phyloP scores from a whole-genome alignment of 2,329 filamentous ascomycete genomes.

The Beauveria sp. region DNA sequence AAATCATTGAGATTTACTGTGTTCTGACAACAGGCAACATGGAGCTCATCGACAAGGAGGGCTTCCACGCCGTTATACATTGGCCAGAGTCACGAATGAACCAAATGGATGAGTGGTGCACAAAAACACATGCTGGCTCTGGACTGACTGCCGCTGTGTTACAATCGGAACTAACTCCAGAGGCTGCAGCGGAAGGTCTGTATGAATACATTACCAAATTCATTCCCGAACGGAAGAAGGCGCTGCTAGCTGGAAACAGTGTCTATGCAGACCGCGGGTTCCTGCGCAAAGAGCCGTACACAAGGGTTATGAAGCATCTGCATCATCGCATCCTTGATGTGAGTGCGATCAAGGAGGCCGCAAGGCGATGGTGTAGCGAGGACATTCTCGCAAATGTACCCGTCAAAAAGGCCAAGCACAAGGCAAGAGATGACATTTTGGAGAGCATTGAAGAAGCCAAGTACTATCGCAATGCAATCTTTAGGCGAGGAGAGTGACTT shows the following conservation, averaged over 20 bases:
- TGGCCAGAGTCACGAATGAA: conserved; percentile 63
- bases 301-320: conserved; percentile 63
- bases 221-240: conserved; percentile 59
- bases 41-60: conserved; percentile 63
- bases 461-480: conserved; percentile 70
- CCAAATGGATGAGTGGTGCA: conserved; percentile 86
- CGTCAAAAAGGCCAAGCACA: conserved; percentile 58
- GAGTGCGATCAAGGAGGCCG: conserved; percentile 86
- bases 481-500: conserved; percentile 26
- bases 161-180: conserved; percentile 62
- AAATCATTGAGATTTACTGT: conserved; percentile 87
- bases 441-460: conserved; percentile 90
- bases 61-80: conserved; percentile 75
- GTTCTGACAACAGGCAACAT: conserved; percentile 80
- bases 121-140: conserved; percentile 66
- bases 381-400: conserved; percentile 33
- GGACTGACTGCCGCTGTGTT: conserved; percentile 74
- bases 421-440: conserved; percentile 81
- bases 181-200: conserved; percentile 63
- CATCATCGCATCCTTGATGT: conserved; percentile 91
- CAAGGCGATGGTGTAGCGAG: conserved; percentile 67
- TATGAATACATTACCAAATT: conserved; percentile 69
- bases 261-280: conserved; percentile 88
- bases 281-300: conserved; percentile 66
- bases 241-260: conserved; percentile 81